phyloP scores from a whole-genome alignment of 345 rosid species.

The Boechera stricta region DNA sequence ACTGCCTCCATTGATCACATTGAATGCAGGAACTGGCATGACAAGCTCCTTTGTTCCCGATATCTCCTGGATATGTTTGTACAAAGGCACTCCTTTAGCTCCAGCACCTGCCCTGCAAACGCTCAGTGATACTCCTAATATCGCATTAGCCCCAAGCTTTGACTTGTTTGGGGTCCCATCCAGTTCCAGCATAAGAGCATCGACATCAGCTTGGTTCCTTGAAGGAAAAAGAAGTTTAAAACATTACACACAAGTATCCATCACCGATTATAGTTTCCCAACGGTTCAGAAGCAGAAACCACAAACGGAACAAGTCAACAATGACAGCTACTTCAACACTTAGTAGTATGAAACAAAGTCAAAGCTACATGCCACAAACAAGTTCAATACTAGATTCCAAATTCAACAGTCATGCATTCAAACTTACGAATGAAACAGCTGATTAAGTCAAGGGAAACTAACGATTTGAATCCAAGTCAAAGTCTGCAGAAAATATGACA shows the following conservation, averaged over 20 bases:
- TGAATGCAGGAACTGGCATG: constrained; percentile 96
- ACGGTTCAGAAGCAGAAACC: not conserved
- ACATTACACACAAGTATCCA: constrained; percentile 4
- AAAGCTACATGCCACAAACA: constrained; percentile 5
- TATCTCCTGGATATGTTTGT: constrained; percentile 90
- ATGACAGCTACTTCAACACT: constrained; percentile 3
- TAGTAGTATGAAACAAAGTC: not conserved
- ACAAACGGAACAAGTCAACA: constrained; percentile 5
- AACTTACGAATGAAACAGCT: not conserved
- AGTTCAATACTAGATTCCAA: not conserved
- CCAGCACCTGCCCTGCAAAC: constrained; percentile 97
- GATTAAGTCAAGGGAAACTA: not conserved
- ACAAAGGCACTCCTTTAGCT: constrained; percentile 87
- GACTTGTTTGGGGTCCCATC: constrained; percentile 96
- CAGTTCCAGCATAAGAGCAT: constrained; percentile 83
- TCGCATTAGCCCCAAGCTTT: constrained; percentile 88
- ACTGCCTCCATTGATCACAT: constrained; percentile 96
- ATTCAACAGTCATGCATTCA: not conserved
- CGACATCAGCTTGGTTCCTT: constrained; percentile 92
- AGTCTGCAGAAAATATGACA: not conserved
- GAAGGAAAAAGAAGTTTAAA: not conserved
- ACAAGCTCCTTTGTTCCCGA: constrained; percentile 94
- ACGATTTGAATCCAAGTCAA: constrained; percentile 10
- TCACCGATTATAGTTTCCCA: not conserved
- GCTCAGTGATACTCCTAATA: constrained; percentile 92